Conservation (phyloP, 768 basidiomycete genomes). For the Amanita pseudoporphyria region DNA sequence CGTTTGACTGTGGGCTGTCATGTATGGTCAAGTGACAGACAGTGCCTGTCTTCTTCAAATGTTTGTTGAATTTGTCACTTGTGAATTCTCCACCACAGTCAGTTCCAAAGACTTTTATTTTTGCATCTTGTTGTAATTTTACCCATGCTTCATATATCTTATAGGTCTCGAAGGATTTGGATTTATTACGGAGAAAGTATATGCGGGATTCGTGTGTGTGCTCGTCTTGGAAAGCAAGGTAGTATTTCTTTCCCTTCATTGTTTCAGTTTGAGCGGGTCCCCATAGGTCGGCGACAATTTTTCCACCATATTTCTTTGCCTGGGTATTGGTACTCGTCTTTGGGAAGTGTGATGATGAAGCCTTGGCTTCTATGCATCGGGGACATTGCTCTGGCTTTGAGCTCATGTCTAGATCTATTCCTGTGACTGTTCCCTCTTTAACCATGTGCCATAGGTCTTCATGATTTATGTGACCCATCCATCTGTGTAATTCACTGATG, state of each 20-base stretch:
- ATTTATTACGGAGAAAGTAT: too few relatives aligned
- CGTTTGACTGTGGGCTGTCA: too few relatives aligned
- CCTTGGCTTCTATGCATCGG: slow-evolving; percentile 18
- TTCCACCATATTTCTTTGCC: slow-evolving; percentile 13
- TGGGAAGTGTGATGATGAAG: slow-evolving; percentile 14
- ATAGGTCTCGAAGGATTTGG: too few relatives aligned
- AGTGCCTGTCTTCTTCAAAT: too few relatives aligned
- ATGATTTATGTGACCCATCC: slow-evolving; percentile 19
- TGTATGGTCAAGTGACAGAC: too few relatives aligned
- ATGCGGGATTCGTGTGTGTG: slow-evolving; percentile 10
- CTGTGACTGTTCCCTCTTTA: too few relatives aligned
- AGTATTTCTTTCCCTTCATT: slow-evolving; percentile 12
- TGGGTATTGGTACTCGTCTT: slow-evolving; percentile 10
- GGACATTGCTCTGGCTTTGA: slow-evolving; percentile 12
- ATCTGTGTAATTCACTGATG: slow-evolving; percentile 17
- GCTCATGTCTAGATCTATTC: slow-evolving; percentile 14
- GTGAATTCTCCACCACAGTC: too few relatives aligned
- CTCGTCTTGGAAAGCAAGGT: slow-evolving; percentile 10
- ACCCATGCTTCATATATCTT: too few relatives aligned
- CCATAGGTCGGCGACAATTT: slow-evolving; percentile 17
- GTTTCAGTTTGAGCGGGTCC: slow-evolving; percentile 17
- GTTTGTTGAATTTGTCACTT: too few relatives aligned
- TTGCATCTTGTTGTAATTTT: too few relatives aligned
- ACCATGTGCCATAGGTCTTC: slow-evolving; percentile 11
- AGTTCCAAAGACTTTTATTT: too few relatives aligned